Conservation (phyloP, 2,329 filamentous ascomycete species). For the Phoma sp. region DNA sequence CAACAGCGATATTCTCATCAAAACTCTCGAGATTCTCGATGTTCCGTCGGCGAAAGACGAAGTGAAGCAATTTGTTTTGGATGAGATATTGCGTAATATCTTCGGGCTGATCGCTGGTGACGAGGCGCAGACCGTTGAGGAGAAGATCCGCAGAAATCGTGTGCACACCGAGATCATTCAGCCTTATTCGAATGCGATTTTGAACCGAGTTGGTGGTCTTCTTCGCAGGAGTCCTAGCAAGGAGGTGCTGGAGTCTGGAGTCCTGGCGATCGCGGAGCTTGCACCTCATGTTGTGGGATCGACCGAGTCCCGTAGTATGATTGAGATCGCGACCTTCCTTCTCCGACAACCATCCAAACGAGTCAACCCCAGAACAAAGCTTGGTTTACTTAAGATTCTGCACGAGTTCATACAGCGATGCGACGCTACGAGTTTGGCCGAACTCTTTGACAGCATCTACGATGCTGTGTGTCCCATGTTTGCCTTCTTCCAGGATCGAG, state of each 20-base stretch:
- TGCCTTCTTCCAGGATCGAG: conserved; percentile 84
- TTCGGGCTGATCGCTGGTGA: conserved; percentile 26
- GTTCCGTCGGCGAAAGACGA: conserved; percentile 80
- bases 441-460: conserved; percentile 70
- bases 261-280: conserved; percentile 76
- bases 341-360: conserved; percentile 83
- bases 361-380: conserved; percentile 83
- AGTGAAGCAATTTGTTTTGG: conserved; percentile 81
- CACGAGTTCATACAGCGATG: conserved; percentile 78
- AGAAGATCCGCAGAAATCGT: conserved; percentile 60
- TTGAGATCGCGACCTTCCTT: conserved; percentile 80
- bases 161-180: conserved; percentile 58
- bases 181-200: conserved; percentile 69
- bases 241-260: conserved; percentile 77
- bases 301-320: conserved; percentile 72
- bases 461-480: conserved; percentile 80
- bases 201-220: conserved; percentile 60
- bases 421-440: conserved; percentile 60
- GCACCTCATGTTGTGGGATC: conserved; percentile 56
- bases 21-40: conserved; percentile 74
- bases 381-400: conserved; percentile 77
- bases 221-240: conserved; percentile 68
- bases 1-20: conserved; percentile 65
- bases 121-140: conserved; percentile 47
- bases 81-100: conserved; percentile 68